Percentiles rank a stretch among this genome's conserved stretches.
phyloP scores from a whole-genome alignment of 1,284 basidiomycete species.

The Abortiporus biennis region DNA sequence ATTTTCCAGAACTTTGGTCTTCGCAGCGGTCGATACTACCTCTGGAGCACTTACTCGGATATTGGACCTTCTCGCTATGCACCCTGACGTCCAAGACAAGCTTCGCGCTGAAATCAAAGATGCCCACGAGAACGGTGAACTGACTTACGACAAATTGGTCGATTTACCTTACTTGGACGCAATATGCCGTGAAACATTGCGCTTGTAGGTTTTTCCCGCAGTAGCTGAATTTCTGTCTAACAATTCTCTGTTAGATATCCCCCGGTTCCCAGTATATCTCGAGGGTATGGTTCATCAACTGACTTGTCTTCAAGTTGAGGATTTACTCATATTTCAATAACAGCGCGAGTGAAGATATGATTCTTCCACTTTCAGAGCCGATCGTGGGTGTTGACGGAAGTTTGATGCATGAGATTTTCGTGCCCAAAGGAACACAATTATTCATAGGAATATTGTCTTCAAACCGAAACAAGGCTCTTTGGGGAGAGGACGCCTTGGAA shows the following conservation, averaged over 20 bases:
- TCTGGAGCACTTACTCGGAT: slow-evolving; percentile 14
- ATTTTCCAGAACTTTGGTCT: too few species aligned
- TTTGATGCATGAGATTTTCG: slow-evolving; percentile 29
- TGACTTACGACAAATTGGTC: slow-evolving; percentile 16
- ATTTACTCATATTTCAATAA: not conserved
- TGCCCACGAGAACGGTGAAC: slow-evolving; percentile 5
- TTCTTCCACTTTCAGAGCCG: slow-evolving; percentile 42
- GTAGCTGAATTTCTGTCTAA: not conserved
- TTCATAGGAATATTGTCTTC: slow-evolving; percentile 34
- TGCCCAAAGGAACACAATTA: slow-evolving; percentile 40
- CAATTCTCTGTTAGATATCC: slow-evolving; percentile 4
- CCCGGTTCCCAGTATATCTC: slow-evolving; percentile 7
- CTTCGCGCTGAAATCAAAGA: slow-evolving; percentile 14
- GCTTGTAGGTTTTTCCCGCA: slow-evolving; percentile 13
- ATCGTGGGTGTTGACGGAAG: slow-evolving; percentile 32
- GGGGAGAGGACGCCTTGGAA: slow-evolving; percentile 26
- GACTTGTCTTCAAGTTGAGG: not conserved
- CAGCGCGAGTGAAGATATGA: slow-evolving; percentile 35
- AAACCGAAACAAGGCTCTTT: slow-evolving; percentile 42
- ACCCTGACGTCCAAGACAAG: slow-evolving; percentile 16
- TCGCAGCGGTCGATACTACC: slow-evolving; percentile 17
- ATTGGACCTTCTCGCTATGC: slow-evolving; percentile 13
- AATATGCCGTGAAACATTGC: slow-evolving; percentile 17
- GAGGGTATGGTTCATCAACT: slow-evolving; percentile 7
- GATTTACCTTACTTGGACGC: slow-evolving; percentile 19